phyloP scores from a whole-genome alignment of 73 alveolate species.

The Stentor coeruleus region DNA sequence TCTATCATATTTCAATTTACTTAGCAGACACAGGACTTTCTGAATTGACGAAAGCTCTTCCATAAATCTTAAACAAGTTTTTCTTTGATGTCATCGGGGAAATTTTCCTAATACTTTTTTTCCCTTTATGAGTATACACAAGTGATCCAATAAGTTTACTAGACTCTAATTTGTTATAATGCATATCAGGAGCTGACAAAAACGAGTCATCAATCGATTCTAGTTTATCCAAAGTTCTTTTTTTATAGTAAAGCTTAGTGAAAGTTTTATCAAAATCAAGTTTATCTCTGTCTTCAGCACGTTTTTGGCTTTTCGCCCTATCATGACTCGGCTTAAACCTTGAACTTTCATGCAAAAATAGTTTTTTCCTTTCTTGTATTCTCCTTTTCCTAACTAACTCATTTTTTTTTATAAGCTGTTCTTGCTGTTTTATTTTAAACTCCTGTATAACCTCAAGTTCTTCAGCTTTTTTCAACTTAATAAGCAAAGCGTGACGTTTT shows the following conservation, averaged over 20 bases:
- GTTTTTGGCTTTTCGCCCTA: background rate
- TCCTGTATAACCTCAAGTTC: background rate
- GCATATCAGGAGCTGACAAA: background rate
- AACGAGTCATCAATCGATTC: background rate
- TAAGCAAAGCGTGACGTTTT: background rate
- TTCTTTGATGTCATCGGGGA: background rate
- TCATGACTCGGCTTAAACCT: background rate
- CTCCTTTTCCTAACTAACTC: background rate
- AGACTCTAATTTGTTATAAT: background rate
- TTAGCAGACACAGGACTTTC: background rate
- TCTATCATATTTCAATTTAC: too few species aligned
- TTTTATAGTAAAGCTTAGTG: background rate
- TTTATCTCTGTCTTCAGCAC: too few species aligned
- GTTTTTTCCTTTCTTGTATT: background rate
- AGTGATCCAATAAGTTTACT: background rate
- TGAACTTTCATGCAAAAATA: background rate
- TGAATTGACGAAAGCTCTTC: background rate
- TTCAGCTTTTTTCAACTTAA: constrained; percentile 18
- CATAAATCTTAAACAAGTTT: background rate
- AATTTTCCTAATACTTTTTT: too few species aligned
- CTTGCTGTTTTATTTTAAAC: background rate
- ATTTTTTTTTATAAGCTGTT: background rate
- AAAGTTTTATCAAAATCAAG: background rate
- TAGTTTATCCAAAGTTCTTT: too few species aligned
- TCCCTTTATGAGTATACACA: too few species aligned